phyloP scores from a whole-genome alignment of 805 yeast species.

The Lipomyces sp. region DNA sequence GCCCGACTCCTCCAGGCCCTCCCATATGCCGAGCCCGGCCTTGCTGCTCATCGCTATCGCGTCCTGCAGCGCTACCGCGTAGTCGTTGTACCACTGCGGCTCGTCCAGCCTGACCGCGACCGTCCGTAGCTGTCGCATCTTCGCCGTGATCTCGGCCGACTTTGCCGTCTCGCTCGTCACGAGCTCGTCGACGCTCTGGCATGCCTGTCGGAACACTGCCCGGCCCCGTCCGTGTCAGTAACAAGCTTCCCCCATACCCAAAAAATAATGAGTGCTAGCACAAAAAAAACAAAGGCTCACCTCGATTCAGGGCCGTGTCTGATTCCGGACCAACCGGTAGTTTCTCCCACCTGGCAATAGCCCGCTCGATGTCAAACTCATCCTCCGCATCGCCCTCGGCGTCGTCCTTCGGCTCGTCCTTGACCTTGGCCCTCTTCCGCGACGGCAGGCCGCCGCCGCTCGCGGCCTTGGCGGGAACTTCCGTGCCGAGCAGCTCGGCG shows the following conservation, averaged over 20 bases:
- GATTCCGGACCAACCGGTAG: conserved; percentile 3
- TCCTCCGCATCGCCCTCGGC: background rate
- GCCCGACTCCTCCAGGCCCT: background rate
- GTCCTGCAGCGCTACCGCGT: conserved; percentile 9
- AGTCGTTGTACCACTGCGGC: conserved; percentile 12
- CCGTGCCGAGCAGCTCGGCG: conserved; percentile 11
- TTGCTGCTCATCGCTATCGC: conserved; percentile 5
- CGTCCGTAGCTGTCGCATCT: conserved; percentile 4
- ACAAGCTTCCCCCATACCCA: too few relatives aligned
- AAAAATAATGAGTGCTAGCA: too few relatives aligned
- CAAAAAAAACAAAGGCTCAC: too few relatives aligned
- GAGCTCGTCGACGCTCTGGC: background rate
- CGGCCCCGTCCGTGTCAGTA: too few relatives aligned
- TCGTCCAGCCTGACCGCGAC: conserved; percentile 13
- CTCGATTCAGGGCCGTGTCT: conserved; percentile 2
- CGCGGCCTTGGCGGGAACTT: too few relatives aligned
- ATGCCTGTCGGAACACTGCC: conserved; percentile 1
- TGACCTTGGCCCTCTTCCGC: background rate
- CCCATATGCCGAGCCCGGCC: conserved; percentile 1
- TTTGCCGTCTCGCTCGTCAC: conserved; percentile 2
- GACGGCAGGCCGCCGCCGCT: background rate
- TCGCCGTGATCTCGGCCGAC: background rate
- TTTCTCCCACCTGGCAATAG: conserved; percentile 7
- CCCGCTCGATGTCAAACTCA: conserved; percentile 9
- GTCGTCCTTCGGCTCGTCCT: background rate